Evolutionary conservation across 2,329 filamentous ascomycete genomes (phyloP).

Genomic region (Colletotrichum cuscutae): DNA sequence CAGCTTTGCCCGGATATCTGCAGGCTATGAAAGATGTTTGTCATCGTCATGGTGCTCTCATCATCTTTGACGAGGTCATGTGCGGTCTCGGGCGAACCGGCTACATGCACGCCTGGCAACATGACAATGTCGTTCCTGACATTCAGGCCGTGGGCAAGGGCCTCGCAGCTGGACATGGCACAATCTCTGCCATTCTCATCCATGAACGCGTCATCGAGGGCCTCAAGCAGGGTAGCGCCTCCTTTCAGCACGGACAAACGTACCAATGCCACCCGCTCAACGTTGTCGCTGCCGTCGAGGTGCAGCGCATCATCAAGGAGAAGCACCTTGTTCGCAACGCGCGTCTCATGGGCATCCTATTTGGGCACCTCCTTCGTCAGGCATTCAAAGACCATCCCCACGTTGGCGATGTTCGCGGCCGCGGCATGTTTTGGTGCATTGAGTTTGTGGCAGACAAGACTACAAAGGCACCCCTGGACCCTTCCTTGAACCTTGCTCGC

Average conservation of each 20-base stretch:
- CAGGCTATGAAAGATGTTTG: constrained; percentile 62
- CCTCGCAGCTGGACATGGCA: constrained; percentile 60
- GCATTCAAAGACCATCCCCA: constrained; percentile 54
- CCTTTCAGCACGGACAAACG: constrained; percentile 64
- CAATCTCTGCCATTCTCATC: constrained; percentile 60
- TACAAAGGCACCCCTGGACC: constrained; percentile 52
- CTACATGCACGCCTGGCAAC: constrained; percentile 67
- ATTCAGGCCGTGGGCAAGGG: constrained; percentile 65
- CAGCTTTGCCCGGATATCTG: constrained; percentile 57
- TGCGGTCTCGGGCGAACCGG: constrained; percentile 66
- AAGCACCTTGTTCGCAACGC: constrained; percentile 49
- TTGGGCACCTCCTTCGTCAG: constrained; percentile 50
- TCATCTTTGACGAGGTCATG: constrained; percentile 70
- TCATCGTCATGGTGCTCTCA: constrained; percentile 63
- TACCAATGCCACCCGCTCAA: constrained; percentile 62
- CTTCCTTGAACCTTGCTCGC: constrained; percentile 7
- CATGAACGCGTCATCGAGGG: constrained; percentile 55
- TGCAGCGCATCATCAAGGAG: constrained; percentile 55
- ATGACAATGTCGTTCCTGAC: constrained; percentile 57
- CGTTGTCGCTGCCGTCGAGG: constrained; percentile 64
- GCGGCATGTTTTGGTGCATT: constrained; percentile 59
- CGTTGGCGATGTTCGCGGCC: constrained; percentile 62
- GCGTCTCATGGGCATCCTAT: constrained; percentile 54
- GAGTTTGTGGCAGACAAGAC: constrained; percentile 58
- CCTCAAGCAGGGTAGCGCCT: constrained; percentile 56